phyloP scores from a whole-genome alignment of 768 basidiomycete genomes.

The Suillus clintonianus region DNA sequence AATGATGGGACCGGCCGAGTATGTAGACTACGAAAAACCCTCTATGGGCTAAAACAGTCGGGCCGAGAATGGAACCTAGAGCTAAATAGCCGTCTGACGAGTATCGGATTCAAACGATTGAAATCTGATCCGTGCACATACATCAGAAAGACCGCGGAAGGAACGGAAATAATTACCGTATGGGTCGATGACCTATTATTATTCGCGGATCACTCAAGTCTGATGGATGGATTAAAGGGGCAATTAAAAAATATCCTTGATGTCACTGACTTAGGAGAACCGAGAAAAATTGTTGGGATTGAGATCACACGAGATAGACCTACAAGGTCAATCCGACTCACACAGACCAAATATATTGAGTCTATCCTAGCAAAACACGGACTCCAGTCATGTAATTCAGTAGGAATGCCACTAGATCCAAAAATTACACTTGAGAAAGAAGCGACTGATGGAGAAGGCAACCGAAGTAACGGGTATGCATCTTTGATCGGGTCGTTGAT shows the following conservation, averaged over 20 bases:
- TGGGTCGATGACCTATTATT: conserved; percentile 34
- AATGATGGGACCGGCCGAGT: conserved; percentile 14
- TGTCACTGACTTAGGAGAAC: conserved; percentile 24
- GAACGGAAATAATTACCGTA: conserved; percentile 21
- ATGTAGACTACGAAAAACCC: conserved; percentile 18
- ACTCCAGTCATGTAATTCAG: neutral
- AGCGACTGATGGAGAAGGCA: neutral
- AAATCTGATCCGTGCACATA: conserved; percentile 20
- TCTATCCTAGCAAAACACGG: neutral
- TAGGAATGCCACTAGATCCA: conserved; percentile 2
- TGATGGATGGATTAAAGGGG: conserved; percentile 10
- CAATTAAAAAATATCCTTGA: conserved; percentile 15
- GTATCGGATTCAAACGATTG: conserved; percentile 16
- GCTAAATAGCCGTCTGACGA: conserved; percentile 19
- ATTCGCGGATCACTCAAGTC: neutral
- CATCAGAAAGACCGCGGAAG: neutral
- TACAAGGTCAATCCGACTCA: neutral
- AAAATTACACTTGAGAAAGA: neutral
- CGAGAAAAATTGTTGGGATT: conserved; percentile 26
- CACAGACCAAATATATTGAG: conserved; percentile 12
- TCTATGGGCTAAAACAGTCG: conserved; percentile 35
- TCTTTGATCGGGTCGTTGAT: conserved; percentile 21
- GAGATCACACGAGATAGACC: conserved; percentile 12
- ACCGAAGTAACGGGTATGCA: neutral
- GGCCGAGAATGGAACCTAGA: conserved; percentile 31